Base-by-base conservation (phyloP, 2,329 filamentous ascomycete species). In the Ophiostoma tasmaniense region DNA sequence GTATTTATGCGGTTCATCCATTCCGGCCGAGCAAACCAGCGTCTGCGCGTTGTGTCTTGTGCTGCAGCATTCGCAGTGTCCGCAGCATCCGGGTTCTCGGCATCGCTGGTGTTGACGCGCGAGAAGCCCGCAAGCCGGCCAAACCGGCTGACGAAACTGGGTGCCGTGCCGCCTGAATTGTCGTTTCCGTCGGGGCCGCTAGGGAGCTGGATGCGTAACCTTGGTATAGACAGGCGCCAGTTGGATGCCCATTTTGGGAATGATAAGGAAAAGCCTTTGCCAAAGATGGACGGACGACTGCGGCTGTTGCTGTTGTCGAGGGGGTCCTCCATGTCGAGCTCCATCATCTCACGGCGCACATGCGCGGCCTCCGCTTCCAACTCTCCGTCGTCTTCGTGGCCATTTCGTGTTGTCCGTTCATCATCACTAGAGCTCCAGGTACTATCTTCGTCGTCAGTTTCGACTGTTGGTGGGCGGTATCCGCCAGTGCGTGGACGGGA, bases 241-340 rank as follows among this genome's bases (percentile, higher is more conserved):
- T 79, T 80, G 80, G 81, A 86, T 70, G 81, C 83, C 84, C 84
- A 87, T 59, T 78, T 80, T 2, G 84, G 83, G 42, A 86, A 76
- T 7, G 83, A 82, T 35, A 86, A 74, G 7, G 80, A 80, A 71
- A 84, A 83, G 28, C 81, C 81, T 76, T 87, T 87, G 66, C 82
- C 81, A 81, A 84, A 87, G 67, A 80, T 76, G 2, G 80, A 81
- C 13, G 70, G 73, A 33, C 68, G 75, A 69, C 71, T 79, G 11
- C 61, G 30, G 61, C 66, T 78, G 76, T 25, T 61, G 25, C 14
- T 14, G 14, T 28, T 61, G 66, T 80, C 77, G 28, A 80, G 75
- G 35, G 87, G 87, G 73, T 96, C 92, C 74, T 92, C 86, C 59
- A 96, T 87, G 73, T 96, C 92, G 84, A 96, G 88, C 84, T 97